Evolutionary conservation across 768 basidiomycete species (phyloP).

Genomic region (Leccinum fibrillosum): DNA sequence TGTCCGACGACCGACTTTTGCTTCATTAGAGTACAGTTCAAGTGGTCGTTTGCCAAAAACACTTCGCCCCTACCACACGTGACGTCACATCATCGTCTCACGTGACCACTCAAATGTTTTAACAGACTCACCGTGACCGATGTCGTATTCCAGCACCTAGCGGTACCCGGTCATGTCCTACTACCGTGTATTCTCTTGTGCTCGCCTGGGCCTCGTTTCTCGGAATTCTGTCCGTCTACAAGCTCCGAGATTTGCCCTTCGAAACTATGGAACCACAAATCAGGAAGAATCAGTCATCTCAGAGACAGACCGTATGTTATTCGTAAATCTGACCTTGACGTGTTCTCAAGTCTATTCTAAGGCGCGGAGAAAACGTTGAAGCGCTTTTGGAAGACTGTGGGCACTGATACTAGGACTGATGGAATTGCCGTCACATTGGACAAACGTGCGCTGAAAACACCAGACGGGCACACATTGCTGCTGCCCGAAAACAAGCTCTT

Average conservation of each 20-base stretch:
- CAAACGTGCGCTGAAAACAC: conserved; percentile 83
- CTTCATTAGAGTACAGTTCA: conserved; percentile 15
- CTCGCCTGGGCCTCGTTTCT: conserved; percentile 3
- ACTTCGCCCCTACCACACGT: conserved; percentile 9
- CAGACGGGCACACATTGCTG: conserved; percentile 70
- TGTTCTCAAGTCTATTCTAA: conserved; percentile 30
- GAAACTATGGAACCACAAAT: conserved; percentile 14
- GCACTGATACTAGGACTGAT: conserved; percentile 56
- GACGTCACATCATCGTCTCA: conserved; percentile 22
- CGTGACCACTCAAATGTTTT: conserved; percentile 19
- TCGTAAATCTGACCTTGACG: background rate
- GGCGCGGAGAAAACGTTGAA: conserved; percentile 85
- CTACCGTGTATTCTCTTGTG: conserved; percentile 3
- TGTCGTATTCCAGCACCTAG: background rate
- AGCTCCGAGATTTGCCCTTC: background rate
- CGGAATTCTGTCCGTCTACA: background rate
- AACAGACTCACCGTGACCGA: background rate
- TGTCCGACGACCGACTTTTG: conserved; percentile 6
- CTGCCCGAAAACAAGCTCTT: conserved; percentile 69
- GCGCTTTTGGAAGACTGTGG: conserved; percentile 95
- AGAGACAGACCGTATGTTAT: conserved; percentile 60
- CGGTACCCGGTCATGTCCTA: conserved; percentile 3
- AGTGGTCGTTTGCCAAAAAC: background rate
- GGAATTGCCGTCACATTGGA: conserved; percentile 71
- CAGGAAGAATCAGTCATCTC: conserved; percentile 48